These are phyloP conservation scores for Penicillium ucsense DNA, from an alignment of 495 filamentous ascomycete species.

Conservation along the genomic window DNA sequence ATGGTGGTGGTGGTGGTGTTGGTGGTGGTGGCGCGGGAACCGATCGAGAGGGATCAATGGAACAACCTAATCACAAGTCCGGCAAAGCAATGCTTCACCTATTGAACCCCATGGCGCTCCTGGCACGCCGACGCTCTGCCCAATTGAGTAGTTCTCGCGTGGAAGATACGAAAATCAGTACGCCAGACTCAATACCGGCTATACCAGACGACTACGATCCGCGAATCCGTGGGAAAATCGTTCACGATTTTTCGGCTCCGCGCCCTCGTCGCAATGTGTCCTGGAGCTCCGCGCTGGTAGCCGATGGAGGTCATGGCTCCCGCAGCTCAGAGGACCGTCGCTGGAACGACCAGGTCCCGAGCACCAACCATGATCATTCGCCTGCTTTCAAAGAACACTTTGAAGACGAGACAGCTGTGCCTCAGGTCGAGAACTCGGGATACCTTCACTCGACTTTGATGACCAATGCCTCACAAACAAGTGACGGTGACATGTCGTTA, in stretches of 20 bases:
- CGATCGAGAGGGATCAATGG: conserved; percentile 24
- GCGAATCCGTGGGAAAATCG: conserved; percentile 69
- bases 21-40: too few relatives aligned
- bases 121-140: conserved; percentile 48
- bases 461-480: conserved; percentile 24
- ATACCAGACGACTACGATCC: conserved; percentile 73
- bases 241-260: conserved; percentile 89
- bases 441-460: conserved; percentile 37
- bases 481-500: conserved; percentile 26
- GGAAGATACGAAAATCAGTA: conserved; percentile 39
- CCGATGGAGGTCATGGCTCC: background rate
- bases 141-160: conserved; percentile 32
- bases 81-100: conserved; percentile 57
- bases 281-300: conserved; percentile 18
- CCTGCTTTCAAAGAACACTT: conserved; percentile 63
- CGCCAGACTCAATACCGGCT: conserved; percentile 43
- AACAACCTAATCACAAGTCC: conserved; percentile 28
- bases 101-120: conserved; percentile 57
- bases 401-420: conserved; percentile 45
- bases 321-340: conserved; percentile 7
- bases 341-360: conserved; percentile 23
- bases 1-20: too few relatives aligned
- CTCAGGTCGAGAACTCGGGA: conserved; percentile 41
- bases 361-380: conserved; percentile 39
- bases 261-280: conserved; percentile 50